Evolutionary conservation across 495 filamentous ascomycete genomes (phyloP), one percentile per base, ranked within the genome.

Genomic region (Hyaloscypha finlandica): DNA sequence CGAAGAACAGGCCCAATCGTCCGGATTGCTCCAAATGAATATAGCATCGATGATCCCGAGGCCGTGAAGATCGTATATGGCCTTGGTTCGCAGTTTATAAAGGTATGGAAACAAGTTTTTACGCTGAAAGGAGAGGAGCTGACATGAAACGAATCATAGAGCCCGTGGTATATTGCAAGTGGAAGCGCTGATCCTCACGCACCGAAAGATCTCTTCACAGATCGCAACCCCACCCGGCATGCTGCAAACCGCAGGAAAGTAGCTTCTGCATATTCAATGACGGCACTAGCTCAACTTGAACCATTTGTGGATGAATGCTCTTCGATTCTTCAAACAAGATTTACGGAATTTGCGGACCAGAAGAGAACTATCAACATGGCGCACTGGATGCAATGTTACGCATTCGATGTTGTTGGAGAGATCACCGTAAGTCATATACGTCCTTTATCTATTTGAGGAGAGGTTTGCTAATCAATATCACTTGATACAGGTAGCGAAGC

Each of bases 401-500:
- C 84, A 0, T 86, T 85, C 66, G 85, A 87, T 62, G 84, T 88
- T 2, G 84, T 88, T 63, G 83, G 83, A 12, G 72, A 79, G 35
- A 81, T 88, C 60, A 84, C 83, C 0, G 87, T 35, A 30, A 54
- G 65, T 61, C 29, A 22, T 20, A 37, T 1, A 6, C 8, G 6
- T 37, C 35, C 6, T 8, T 37, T 6, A 12, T 8, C 12, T 6
- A 37, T 37, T 12, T 37, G 35, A 37, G 8, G 9, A 56, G 29
- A 29, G 5, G 20, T 29, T 61, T 16, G 19, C 31, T 55, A n/a
- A 31, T 29, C 32, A 5, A 25, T 25, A 55, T 9, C 48, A 16
- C 33, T 19, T 53, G 45, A 54, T 29, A 4, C n/a, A 58, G 37
- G 53, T 81, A 63, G 82, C 81, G 4, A 77, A 83, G 48, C 74